A percentile compares a stretch with the other conserved stretches of the same genome.
phyloP scores from a whole-genome alignment of 1,284 basidiomycete species.

The Austroboletus olivaceoglutinosus region DNA sequence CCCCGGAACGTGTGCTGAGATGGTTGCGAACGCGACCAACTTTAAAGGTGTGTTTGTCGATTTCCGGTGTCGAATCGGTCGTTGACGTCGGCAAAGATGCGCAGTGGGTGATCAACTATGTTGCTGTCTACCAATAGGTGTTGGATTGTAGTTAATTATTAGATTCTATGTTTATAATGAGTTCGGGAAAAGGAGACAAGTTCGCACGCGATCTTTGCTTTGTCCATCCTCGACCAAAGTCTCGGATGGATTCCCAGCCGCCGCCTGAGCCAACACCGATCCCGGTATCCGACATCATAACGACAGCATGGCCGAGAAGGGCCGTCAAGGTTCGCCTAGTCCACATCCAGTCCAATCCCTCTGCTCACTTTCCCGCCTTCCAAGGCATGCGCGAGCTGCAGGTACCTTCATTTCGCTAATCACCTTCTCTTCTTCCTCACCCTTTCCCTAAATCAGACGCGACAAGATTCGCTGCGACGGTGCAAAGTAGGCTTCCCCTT shows the following conservation, averaged over 20 bases:
- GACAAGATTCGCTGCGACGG: conserved; percentile 61
- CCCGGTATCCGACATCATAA: conserved; percentile 50
- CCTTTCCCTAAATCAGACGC: conserved; percentile 36
- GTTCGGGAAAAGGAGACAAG: neutral
- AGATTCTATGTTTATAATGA: neutral
- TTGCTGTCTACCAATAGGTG: conserved; percentile 36
- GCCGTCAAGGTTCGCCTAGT: conserved; percentile 40
- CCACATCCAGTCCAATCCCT: conserved; percentile 1
- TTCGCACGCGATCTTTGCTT: conserved; percentile 30
- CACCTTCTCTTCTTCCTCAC: neutral
- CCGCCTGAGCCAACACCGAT: conserved; percentile 35
- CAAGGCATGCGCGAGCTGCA: conserved; percentile 58
- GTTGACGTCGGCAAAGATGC: conserved; percentile 40
- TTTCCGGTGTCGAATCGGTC: neutral
- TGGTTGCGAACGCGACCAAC: conserved; percentile 63
- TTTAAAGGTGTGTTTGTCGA: conserved; percentile 49
- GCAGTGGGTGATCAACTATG: conserved; percentile 57
- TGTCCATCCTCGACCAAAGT: conserved; percentile 25
- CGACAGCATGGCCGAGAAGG: conserved; percentile 42
- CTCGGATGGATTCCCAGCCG: conserved; percentile 37
- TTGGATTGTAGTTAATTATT: neutral
- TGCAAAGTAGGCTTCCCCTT: conserved; percentile 38
- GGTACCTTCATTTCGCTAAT: conserved; percentile 32
- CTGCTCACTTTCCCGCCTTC: conserved; percentile 12
- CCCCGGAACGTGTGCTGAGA: conserved; percentile 65